Conservation (phyloP, 257 asterid genomes). For the Solanum paucissectum region DNA sequence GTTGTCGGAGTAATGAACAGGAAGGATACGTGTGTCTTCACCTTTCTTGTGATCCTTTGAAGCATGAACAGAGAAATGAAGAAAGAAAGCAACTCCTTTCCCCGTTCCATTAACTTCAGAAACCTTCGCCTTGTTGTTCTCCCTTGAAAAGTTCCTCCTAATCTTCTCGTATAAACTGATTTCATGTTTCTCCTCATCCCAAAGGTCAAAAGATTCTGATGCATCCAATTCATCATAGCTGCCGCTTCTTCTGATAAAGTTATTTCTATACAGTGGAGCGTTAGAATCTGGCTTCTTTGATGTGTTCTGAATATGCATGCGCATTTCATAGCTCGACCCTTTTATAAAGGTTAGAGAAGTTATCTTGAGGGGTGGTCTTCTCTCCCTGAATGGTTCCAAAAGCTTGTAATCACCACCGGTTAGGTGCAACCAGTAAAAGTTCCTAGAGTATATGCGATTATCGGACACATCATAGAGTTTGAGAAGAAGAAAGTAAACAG, state of each 20-base stretch:
- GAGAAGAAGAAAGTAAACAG: slow-evolving; percentile 85
- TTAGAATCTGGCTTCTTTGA: slow-evolving; percentile 44
- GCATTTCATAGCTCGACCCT: slow-evolving; percentile 56
- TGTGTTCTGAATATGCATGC: slow-evolving; percentile 52
- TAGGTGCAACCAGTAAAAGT: slow-evolving; percentile 90
- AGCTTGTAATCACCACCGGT: slow-evolving; percentile 74
- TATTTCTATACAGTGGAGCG: slow-evolving; percentile 22
- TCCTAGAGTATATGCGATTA: slow-evolving; percentile 55
- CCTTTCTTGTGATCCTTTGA: slow-evolving; percentile 24
- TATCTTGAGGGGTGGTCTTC: slow-evolving; percentile 40
- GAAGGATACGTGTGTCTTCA: slow-evolving; percentile 71
- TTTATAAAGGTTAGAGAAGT: slow-evolving; percentile 42
- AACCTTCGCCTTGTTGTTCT: slow-evolving; percentile 18
- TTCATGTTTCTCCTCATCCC: slow-evolving; percentile 9
- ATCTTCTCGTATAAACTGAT: slow-evolving; percentile 29
- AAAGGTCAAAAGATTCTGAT: not conserved
- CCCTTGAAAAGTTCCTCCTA: slow-evolving; percentile 16
- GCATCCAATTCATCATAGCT: not conserved
- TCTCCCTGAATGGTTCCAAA: slow-evolving; percentile 55
- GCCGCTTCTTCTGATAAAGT: not conserved
- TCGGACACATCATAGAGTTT: slow-evolving; percentile 57
- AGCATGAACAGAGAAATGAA: slow-evolving; percentile 70
- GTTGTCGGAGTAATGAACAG: slow-evolving; percentile 90
- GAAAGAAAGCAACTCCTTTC: slow-evolving; percentile 79
- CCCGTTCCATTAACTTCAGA: slow-evolving; percentile 41